Evolutionary conservation across 176 grass and related monocot genomes (phyloP).

Genomic region (Musa acuminata): DNA sequence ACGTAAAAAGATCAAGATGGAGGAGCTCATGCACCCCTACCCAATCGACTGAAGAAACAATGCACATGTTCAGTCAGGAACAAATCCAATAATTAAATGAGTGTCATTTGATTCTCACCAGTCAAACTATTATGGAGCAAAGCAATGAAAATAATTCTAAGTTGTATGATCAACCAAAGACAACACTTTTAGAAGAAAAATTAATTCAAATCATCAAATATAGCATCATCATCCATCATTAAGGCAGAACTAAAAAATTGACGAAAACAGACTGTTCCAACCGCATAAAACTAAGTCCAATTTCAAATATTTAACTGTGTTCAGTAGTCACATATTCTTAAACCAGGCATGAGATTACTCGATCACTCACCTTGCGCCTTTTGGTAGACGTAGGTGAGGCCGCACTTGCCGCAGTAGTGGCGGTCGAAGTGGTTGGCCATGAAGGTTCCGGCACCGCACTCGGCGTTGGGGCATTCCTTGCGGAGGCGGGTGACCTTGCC

Average conservation of each 20-base stretch:
- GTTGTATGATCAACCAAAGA: too few relatives aligned
- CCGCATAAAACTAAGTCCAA: neutral
- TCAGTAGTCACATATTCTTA: neutral
- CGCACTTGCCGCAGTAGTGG: conserved; percentile 85
- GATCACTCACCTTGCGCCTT: conserved; percentile 3
- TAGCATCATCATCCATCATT: neutral
- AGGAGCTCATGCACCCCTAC: too few relatives aligned
- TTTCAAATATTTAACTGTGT: neutral
- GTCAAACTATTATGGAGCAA: too few relatives aligned
- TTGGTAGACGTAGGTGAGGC: conserved; percentile 71
- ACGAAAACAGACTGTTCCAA: neutral
- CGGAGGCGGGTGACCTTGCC: conserved; percentile 68
- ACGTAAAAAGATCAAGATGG: too few relatives aligned
- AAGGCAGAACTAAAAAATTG: neutral
- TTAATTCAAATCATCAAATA: neutral
- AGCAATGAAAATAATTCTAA: too few relatives aligned
- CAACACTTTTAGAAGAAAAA: too few relatives aligned
- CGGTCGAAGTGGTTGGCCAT: conserved; percentile 85
- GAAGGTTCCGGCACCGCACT: conserved; percentile 64
- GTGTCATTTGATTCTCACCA: too few relatives aligned
- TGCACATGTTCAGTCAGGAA: too few relatives aligned
- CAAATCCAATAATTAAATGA: too few relatives aligned
- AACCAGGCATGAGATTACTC: neutral
- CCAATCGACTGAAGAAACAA: too few relatives aligned
- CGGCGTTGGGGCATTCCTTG: conserved; percentile 69